These are phyloP conservation scores for Rhinocladiella similis DNA, from an alignment of 2,329 filamentous ascomycete genomes.

Conservation along the genomic window DNA sequence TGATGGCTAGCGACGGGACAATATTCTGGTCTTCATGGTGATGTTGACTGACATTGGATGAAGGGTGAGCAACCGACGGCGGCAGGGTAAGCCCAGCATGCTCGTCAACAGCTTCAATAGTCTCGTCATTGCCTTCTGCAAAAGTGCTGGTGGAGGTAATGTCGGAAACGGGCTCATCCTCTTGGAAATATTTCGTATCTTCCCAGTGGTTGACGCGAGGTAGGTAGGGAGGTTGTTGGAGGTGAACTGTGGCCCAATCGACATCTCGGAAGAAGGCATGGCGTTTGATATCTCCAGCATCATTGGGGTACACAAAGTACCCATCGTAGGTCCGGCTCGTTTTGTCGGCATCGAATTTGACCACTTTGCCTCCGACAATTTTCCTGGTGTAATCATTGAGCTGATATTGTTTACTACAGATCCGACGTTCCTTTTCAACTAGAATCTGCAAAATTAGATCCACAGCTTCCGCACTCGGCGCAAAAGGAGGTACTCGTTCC, in stretches of 20 bases:
- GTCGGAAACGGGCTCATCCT: conserved; percentile 71
- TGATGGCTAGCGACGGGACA: conserved; percentile 24
- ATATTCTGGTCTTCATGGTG: conserved; percentile 29
- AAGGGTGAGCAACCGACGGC: background rate
- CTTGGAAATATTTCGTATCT: conserved; percentile 88
- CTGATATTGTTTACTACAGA: conserved; percentile 75
- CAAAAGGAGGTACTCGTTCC: conserved; percentile 41
- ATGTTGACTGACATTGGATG: conserved; percentile 23
- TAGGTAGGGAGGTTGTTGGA: conserved; percentile 72
- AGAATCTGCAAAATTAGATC: conserved; percentile 74
- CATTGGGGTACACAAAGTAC: conserved; percentile 75
- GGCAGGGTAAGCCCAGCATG: background rate
- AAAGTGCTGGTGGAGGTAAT: conserved; percentile 48
- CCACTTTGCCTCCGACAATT: conserved; percentile 27
- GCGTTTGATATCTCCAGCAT: conserved; percentile 84
- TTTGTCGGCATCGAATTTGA: conserved; percentile 33
- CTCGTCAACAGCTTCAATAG: conserved; percentile 23
- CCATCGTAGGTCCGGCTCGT: conserved; percentile 44
- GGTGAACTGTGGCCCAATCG: conserved; percentile 74
- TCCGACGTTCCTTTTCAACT: conserved; percentile 70
- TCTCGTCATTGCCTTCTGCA: conserved; percentile 44
- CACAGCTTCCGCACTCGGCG: conserved; percentile 62
- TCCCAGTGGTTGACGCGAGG: conserved; percentile 68
- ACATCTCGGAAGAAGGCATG: conserved; percentile 84
- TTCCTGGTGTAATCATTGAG: conserved; percentile 56